A percentile compares a stretch with the other conserved stretches of the same genome.
Evolutionary conservation across 2,329 filamentous ascomycete species (phyloP).

Genomic region (Pyricularia sp.): DNA sequence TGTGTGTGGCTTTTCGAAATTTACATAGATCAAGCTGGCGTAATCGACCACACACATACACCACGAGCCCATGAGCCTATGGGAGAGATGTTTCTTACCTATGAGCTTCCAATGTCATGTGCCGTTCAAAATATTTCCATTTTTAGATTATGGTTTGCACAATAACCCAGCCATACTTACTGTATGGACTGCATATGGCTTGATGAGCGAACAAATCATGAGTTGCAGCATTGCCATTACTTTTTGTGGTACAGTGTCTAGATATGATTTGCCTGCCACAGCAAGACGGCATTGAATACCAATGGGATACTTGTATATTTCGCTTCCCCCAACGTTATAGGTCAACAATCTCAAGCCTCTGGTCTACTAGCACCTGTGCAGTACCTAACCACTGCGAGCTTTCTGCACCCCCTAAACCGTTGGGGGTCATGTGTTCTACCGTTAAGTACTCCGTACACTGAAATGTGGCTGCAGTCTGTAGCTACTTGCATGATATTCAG

Average conservation of each 20-base stretch:
- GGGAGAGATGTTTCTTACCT: not conserved
- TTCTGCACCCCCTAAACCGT: too few relatives aligned
- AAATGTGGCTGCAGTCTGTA: too few relatives aligned
- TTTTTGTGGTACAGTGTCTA: not conserved
- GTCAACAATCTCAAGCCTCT: not conserved
- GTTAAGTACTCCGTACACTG: too few relatives aligned
- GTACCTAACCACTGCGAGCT: too few relatives aligned
- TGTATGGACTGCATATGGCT: not conserved
- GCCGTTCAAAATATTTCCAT: not conserved
- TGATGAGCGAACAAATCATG: not conserved
- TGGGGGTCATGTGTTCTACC: too few relatives aligned
- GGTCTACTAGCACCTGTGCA: not conserved
- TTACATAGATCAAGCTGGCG: not conserved
- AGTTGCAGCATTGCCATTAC: not conserved
- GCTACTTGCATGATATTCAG: not conserved
- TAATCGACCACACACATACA: not conserved
- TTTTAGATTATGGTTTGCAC: not conserved
- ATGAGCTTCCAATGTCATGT: not conserved
- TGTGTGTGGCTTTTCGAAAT: not conserved
- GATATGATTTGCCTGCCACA: not conserved
- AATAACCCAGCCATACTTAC: not conserved
- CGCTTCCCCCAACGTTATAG: not conserved
- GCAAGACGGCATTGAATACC: not conserved
- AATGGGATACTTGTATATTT: not conserved
- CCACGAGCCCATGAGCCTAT: too few relatives aligned